A percentile compares a stretch with the other conserved stretches of the same genome.
phyloP scores from a whole-genome alignment of 2,329 filamentous ascomycete species.

The Hypomyces rosellus region DNA sequence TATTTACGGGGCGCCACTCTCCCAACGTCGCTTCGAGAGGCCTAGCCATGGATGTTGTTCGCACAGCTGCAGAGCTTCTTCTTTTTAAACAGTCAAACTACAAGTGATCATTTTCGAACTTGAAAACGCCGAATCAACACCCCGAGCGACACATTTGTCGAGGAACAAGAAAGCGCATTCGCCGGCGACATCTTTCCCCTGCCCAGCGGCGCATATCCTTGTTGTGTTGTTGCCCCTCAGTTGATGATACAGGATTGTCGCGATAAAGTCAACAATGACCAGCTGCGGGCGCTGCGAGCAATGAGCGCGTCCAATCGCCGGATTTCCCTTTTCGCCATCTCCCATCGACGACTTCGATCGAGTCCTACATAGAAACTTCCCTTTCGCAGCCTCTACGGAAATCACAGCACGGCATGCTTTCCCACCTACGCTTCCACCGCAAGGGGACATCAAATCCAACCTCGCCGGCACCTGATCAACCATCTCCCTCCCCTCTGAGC shows the following conservation, averaged over 20 bases:
- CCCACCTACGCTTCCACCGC: slow-evolving; percentile 53
- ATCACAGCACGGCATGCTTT: slow-evolving; percentile 36
- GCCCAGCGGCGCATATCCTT: too few species aligned
- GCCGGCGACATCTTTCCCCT: too few species aligned
- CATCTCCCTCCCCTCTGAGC: slow-evolving; percentile 30
- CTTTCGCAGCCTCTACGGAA: neutral
- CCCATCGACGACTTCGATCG: slow-evolving; percentile 3
- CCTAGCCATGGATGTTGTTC: too few species aligned
- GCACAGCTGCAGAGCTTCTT: too few species aligned
- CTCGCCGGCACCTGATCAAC: slow-evolving; percentile 45
- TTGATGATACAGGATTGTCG: too few species aligned
- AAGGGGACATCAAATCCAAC: slow-evolving; percentile 50
- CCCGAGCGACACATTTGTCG: too few species aligned
- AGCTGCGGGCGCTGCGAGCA: slow-evolving; percentile 1
- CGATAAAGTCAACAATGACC: neutral
- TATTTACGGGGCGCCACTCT: neutral
- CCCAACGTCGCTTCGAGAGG: too few species aligned
- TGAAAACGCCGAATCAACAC: too few species aligned
- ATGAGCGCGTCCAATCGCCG: slow-evolving; percentile 10
- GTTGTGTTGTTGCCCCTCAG: too few species aligned
- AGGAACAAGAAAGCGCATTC: too few species aligned
- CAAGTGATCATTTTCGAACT: too few species aligned
- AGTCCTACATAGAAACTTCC: neutral
- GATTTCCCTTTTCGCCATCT: neutral
- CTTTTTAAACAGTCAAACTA: too few species aligned